A percentile compares a stretch with the other conserved stretches of the same genome.
phyloP scores from a whole-genome alignment of 371 early-diverging fungal genomes.

The Mortierella sp. region DNA sequence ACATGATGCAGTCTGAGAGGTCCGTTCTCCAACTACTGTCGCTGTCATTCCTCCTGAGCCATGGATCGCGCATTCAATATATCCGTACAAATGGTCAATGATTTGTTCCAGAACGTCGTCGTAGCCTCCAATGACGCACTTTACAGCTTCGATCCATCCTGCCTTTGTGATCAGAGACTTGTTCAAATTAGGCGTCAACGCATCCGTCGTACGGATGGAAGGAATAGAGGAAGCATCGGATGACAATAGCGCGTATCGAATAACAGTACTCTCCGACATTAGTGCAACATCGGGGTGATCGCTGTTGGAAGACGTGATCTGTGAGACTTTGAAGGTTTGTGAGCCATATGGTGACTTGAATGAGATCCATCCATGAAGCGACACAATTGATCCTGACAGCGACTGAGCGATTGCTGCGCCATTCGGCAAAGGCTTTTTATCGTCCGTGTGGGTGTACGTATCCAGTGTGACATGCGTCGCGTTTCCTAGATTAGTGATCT shows the following conservation, averaged over 20 bases:
- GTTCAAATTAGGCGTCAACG: background rate
- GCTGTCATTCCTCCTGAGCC: background rate
- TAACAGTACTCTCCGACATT: slow-evolving; percentile 26
- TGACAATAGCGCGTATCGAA: slow-evolving; percentile 16
- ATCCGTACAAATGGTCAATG: slow-evolving; percentile 30
- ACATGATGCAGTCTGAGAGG: too few relatives aligned
- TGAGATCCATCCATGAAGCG: slow-evolving; percentile 29
- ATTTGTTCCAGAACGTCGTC: slow-evolving; percentile 52
- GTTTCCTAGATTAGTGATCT: slow-evolving; percentile 35
- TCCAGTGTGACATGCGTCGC: slow-evolving; percentile 10
- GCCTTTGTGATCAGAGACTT: slow-evolving; percentile 5
- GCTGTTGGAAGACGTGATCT: slow-evolving; percentile 18
- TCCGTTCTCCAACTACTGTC: too few relatives aligned
- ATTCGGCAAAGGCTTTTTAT: too few relatives aligned
- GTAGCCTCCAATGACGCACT: slow-evolving; percentile 58
- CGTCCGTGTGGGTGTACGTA: background rate
- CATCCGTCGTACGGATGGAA: background rate
- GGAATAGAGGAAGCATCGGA: too few relatives aligned
- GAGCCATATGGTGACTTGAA: slow-evolving; percentile 36
- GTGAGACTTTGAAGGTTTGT: slow-evolving; percentile 14
- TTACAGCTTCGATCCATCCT: slow-evolving; percentile 56
- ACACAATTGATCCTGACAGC: slow-evolving; percentile 30
- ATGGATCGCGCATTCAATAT: slow-evolving; percentile 13
- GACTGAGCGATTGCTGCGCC: slow-evolving; percentile 34
- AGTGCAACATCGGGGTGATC: slow-evolving; percentile 16